Conservation (phyloP, 129 eudicot genomes). For the Ambrosia trifida region DNA sequence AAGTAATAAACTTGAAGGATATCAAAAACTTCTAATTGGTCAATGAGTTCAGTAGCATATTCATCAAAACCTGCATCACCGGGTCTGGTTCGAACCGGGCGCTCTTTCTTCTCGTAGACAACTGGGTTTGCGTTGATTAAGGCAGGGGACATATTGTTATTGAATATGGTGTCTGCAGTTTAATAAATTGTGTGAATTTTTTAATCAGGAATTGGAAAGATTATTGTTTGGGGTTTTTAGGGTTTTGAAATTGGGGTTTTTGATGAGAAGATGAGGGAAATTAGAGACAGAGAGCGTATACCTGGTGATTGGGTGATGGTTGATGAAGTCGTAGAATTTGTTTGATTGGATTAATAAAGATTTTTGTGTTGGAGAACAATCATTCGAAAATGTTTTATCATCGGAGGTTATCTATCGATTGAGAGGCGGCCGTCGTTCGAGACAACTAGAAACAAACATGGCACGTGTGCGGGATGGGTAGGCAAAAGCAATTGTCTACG, state of each 20-base stretch:
- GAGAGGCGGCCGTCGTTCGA: background rate
- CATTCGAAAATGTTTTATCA: background rate
- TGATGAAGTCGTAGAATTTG: background rate
- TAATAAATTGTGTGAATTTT: background rate
- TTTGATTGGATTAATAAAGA: background rate
- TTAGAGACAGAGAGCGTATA: background rate
- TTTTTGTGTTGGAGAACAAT: background rate
- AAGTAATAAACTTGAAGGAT: conserved; percentile 49
- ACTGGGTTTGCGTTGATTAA: conserved; percentile 81
- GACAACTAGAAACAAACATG: too few species aligned
- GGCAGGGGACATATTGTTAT: conserved; percentile 52
- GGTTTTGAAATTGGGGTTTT: background rate
- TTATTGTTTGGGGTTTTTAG: background rate
- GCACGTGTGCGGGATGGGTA: too few species aligned
- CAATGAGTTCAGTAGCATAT: conserved; percentile 67
- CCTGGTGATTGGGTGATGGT: background rate
- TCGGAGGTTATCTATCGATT: background rate
- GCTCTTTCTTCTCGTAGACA: conserved; percentile 82
- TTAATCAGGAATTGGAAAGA: background rate
- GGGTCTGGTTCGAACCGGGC: conserved; percentile 53
- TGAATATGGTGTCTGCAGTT: conserved; percentile 17
- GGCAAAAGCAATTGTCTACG: too few species aligned
- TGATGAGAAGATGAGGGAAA: background rate
- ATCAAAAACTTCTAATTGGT: conserved; percentile 83
- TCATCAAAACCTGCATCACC: conserved; percentile 51